Conservation (phyloP, 495 filamentous ascomycete species). For the Saxophila tyrrhenica region DNA sequence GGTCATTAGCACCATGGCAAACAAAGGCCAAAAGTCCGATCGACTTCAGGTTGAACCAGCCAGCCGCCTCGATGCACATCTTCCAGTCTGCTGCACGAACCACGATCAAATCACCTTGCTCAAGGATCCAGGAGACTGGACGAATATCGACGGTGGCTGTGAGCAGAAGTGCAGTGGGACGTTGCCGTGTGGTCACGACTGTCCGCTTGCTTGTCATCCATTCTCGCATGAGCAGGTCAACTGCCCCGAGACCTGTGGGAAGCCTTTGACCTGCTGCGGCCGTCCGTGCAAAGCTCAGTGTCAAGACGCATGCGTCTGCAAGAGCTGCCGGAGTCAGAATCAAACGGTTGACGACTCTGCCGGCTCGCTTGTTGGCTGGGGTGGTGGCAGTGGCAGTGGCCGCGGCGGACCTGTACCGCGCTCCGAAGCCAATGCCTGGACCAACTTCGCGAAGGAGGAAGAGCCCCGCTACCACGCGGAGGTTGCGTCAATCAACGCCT, state of each 20-base stretch:
- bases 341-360: too few species aligned
- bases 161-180: slow-evolving; percentile 35
- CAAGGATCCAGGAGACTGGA: slow-evolving; percentile 39
- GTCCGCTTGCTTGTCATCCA: slow-evolving; percentile 39
- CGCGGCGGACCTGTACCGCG: background rate
- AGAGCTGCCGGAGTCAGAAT: background rate
- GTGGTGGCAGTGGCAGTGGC: too few species aligned
- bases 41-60: slow-evolving; percentile 8
- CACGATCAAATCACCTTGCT: slow-evolving; percentile 30
- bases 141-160: slow-evolving; percentile 49
- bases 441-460: background rate
- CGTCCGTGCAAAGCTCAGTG: slow-evolving; percentile 16
- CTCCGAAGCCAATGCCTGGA: background rate
- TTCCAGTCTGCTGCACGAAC: slow-evolving; percentile 24
- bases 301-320: slow-evolving; percentile 20
- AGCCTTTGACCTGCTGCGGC: slow-evolving; percentile 18
- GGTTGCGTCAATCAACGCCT: background rate
- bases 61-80: slow-evolving; percentile 6
- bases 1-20: slow-evolving; percentile 24
- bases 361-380: too few species aligned
- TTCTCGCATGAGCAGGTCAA: slow-evolving; percentile 15
- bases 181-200: slow-evolving; percentile 39
- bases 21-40: slow-evolving; percentile 10
- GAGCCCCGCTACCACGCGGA: background rate
- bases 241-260: slow-evolving; percentile 21